Evolutionary conservation across 164 flowering plant genomes (phyloP).

Genomic region (Vitis rupestris): DNA sequence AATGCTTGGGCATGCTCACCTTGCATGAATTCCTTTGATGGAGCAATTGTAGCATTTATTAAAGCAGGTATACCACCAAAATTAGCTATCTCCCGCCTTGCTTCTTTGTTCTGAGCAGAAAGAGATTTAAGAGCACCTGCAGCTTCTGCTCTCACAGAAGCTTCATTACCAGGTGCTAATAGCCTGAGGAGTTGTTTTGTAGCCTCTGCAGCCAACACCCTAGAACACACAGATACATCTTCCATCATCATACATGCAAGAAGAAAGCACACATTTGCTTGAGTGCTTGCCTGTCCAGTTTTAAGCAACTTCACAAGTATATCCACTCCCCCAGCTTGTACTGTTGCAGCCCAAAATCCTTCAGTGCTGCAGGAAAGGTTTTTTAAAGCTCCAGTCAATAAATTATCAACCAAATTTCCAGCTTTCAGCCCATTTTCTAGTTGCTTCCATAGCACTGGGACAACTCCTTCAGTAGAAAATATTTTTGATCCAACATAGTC

Average conservation of each 20-base stretch:
- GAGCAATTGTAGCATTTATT: slow-evolving; percentile 99
- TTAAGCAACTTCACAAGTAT: slow-evolving; percentile 81
- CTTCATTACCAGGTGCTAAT: slow-evolving; percentile 79
- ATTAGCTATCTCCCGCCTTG: slow-evolving; percentile 78
- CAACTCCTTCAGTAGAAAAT: slow-evolving; percentile 97
- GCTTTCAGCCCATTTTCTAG: slow-evolving; percentile 64
- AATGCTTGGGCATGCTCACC: slow-evolving; percentile 97
- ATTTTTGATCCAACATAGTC: slow-evolving; percentile 98
- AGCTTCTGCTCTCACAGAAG: slow-evolving; percentile 94
- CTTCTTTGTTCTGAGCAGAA: slow-evolving; percentile 90
- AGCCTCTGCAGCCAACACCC: slow-evolving; percentile 71
- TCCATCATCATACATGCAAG: slow-evolving; percentile 95
- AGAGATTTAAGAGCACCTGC: slow-evolving; percentile 95
- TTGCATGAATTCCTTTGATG: slow-evolving; percentile 99
- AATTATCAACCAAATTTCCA: slow-evolving; percentile 70
- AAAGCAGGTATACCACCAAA: slow-evolving; percentile 86
- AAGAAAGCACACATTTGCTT: slow-evolving; percentile 93
- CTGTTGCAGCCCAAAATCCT: slow-evolving; percentile 83
- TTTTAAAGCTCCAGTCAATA: slow-evolving; percentile 83
- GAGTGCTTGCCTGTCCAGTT: slow-evolving; percentile 68
- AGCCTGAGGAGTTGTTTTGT: slow-evolving; percentile 86
- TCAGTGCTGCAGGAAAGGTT: slow-evolving; percentile 84
- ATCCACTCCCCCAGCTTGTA: slow-evolving; percentile 88
- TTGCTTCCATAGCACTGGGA: slow-evolving; percentile 89
- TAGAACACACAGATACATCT: slow-evolving; percentile 82